Evolutionary conservation across 2,329 filamentous ascomycete genomes (phyloP).

Genomic region (Epichloe hybrida): DNA sequence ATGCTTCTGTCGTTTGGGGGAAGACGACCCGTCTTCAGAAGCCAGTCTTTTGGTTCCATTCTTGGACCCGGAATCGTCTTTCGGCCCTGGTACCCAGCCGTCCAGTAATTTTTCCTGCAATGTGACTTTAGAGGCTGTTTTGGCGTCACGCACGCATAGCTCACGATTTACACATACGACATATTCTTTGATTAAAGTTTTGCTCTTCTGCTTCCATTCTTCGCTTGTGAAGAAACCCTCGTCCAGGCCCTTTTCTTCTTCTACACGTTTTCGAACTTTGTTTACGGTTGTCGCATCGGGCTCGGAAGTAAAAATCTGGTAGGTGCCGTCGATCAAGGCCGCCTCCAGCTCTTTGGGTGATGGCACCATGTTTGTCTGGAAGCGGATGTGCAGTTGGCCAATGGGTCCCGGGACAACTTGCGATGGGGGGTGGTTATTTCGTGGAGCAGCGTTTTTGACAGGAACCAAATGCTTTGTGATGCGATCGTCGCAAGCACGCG

Average conservation of each 20-base stretch:
- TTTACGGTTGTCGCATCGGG: conserved; percentile 42
- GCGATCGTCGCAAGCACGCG: neutral
- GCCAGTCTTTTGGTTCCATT: conserved; percentile 21
- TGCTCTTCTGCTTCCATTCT: conserved; percentile 46
- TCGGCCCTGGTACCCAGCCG: conserved; percentile 19
- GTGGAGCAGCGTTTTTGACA: neutral
- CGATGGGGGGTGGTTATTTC: too few relatives aligned
- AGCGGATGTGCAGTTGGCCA: neutral
- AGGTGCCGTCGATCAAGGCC: conserved; percentile 33
- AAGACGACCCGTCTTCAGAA: conserved; percentile 20
- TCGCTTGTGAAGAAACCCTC: conserved; percentile 34
- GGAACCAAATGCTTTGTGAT: neutral
- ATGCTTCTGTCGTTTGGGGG: conserved; percentile 3
- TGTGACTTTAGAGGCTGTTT: neutral
- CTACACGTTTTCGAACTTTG: conserved; percentile 37
- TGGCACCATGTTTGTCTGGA: conserved; percentile 13
- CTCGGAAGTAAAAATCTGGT: conserved; percentile 28
- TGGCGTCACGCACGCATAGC: neutral
- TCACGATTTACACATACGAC: conserved; percentile 30
- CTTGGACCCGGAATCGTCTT: conserved; percentile 14
- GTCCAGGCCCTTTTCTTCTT: conserved; percentile 33
- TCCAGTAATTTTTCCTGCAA: conserved; percentile 23
- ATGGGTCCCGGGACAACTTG: neutral
- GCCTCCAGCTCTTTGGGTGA: conserved; percentile 29
- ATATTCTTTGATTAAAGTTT: conserved; percentile 38